These are phyloP conservation scores for Zygnema circumcarinatum DNA, from an alignment of 139 green algal species.

Conservation along the genomic window DNA sequence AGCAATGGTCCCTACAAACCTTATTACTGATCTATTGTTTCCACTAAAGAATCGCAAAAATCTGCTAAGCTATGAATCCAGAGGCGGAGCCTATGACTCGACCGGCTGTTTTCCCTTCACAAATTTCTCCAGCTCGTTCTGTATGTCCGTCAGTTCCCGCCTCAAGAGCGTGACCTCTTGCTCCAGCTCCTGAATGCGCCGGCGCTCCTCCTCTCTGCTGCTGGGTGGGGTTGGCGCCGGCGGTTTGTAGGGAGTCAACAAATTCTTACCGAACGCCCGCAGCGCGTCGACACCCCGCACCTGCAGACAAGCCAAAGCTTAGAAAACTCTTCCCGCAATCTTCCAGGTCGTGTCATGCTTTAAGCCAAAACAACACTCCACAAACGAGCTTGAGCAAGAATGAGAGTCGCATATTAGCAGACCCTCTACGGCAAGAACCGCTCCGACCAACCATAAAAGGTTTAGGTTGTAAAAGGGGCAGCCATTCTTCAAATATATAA, in stretches of 20 bases:
- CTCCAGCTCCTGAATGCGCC: constrained; percentile 30
- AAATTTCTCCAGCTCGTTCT: constrained; percentile 33
- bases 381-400: background rate
- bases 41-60: too few species aligned
- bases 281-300: constrained; percentile 46
- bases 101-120: constrained; percentile 16
- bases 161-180: constrained; percentile 11
- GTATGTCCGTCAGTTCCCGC: background rate
- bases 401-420: too few species aligned
- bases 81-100: too few species aligned
- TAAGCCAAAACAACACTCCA: background rate
- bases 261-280: constrained; percentile 18
- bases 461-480: background rate
- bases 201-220: background rate
- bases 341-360: too few species aligned
- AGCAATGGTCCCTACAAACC: too few species aligned
- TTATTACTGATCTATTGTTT: too few species aligned
- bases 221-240: background rate
- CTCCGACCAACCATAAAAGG: too few species aligned
- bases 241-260: constrained; percentile 41
- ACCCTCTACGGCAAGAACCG: too few species aligned
- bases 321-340: background rate
- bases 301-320: constrained; percentile 15
- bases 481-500: too few species aligned
- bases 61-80: too few species aligned